A percentile compares a stretch with the other conserved stretches of the same genome.
phyloP scores from a whole-genome alignment of 202 grass and related monocot species.

The Schoenoplectus triqueter region DNA sequence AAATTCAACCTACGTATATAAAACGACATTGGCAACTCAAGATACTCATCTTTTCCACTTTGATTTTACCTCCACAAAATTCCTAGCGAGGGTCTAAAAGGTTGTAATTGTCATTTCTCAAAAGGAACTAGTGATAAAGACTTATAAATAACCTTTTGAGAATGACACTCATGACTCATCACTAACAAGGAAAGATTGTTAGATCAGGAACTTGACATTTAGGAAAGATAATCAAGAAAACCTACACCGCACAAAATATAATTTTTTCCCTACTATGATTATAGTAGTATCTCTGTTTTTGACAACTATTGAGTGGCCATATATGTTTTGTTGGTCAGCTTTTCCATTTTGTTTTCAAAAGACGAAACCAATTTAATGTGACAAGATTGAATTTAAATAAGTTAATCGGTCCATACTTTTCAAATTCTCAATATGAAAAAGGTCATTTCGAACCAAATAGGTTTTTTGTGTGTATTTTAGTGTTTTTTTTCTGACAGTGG shows the following conservation, averaged over 20 bases:
- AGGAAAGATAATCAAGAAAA: background rate
- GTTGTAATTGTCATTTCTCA: slow-evolving; percentile 2
- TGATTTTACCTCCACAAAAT: background rate
- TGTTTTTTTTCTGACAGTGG: background rate
- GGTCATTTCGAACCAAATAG: background rate
- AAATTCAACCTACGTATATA: background rate
- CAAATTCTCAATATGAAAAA: slow-evolving; percentile 4
- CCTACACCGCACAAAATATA: slow-evolving; percentile 5
- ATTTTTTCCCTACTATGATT: background rate
- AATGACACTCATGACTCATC: slow-evolving; percentile 16
- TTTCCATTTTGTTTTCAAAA: background rate
- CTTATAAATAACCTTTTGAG: background rate
- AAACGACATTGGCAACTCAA: background rate
- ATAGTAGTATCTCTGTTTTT: background rate
- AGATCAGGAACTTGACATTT: background rate
- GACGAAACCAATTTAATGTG: background rate
- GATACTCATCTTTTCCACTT: background rate
- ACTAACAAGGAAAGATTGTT: slow-evolving; percentile 16
- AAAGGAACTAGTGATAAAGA: slow-evolving; percentile 20
- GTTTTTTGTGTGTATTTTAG: background rate
- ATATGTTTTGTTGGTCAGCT: background rate
- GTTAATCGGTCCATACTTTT: background rate
- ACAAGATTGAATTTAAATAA: slow-evolving; percentile 6
- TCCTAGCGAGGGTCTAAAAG: slow-evolving; percentile 23
- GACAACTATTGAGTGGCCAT: background rate